phyloP scores from a whole-genome alignment of 1,284 basidiomycete species.

The Pisolithus thermaeus region DNA sequence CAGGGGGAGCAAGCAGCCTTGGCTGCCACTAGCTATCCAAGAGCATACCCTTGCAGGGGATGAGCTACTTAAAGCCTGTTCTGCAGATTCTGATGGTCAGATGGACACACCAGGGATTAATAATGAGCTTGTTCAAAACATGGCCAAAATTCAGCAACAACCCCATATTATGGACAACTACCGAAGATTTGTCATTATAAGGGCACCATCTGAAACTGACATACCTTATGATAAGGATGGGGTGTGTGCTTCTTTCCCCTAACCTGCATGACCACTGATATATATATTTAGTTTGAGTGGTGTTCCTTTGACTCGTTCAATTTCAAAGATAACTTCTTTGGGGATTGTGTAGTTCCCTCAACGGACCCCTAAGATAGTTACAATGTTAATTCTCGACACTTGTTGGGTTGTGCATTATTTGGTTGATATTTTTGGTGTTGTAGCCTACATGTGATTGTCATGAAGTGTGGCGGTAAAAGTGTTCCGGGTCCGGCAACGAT shows the following conservation, averaged over 20 bases:
- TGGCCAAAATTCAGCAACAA: slow-evolving; percentile 35
- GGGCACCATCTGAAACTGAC: slow-evolving; percentile 28
- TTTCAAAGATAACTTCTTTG: slow-evolving; percentile 39
- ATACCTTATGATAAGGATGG: slow-evolving; percentile 26
- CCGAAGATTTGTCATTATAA: slow-evolving; percentile 57
- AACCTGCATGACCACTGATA: background rate
- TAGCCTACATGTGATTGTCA: too few species aligned
- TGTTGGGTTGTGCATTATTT: background rate
- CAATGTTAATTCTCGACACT: background rate
- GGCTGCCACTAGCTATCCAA: slow-evolving; percentile 17
- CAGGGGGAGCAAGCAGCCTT: slow-evolving; percentile 7
- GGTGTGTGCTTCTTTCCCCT: slow-evolving; percentile 22
- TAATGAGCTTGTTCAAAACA: slow-evolving; percentile 18
- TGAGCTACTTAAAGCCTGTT: slow-evolving; percentile 14
- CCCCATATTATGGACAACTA: slow-evolving; percentile 51
- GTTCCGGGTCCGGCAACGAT: too few species aligned
- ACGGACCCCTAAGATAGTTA: background rate
- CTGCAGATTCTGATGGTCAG: slow-evolving; percentile 10
- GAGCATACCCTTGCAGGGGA: slow-evolving; percentile 4
- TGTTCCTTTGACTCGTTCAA: slow-evolving; percentile 28
- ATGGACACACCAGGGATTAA: slow-evolving; percentile 9
- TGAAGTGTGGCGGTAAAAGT: too few species aligned
- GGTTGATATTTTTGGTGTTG: background rate
- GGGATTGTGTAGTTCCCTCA: slow-evolving; percentile 14
- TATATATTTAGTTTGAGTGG: slow-evolving; percentile 35